Evolutionary conservation across 129 eudicot species (phyloP).

Genomic region (Flaveria robusta): DNA sequence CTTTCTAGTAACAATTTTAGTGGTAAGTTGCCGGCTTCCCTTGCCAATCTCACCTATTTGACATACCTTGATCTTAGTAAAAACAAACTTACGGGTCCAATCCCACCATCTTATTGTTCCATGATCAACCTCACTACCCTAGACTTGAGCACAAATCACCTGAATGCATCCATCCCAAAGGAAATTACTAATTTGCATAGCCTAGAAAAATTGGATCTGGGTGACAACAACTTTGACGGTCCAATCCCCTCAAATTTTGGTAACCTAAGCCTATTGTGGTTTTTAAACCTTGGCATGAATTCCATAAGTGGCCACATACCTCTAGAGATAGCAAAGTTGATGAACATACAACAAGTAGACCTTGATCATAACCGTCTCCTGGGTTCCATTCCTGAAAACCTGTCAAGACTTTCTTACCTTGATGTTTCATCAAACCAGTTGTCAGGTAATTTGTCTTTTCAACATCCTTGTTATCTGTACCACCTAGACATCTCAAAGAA

Average conservation of each 20-base stretch:
- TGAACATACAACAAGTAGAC: not conserved
- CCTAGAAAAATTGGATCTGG: conserved; percentile 3
- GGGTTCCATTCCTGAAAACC: not conserved
- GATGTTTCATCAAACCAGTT: conserved; percentile 28
- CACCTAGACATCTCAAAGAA: conserved; percentile 25
- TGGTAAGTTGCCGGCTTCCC: not conserved
- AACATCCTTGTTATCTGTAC: not conserved
- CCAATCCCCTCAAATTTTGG: conserved; percentile 12
- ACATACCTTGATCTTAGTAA: not conserved
- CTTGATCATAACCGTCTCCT: conserved; percentile 15
- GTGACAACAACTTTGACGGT: conserved; percentile 16
- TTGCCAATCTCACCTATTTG: conserved; percentile 8
- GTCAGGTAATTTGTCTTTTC: conserved; percentile 6
- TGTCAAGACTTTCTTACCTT: not conserved
- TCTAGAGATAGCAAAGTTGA: not conserved
- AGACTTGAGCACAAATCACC: conserved; percentile 9
- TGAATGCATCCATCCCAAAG: conserved; percentile 17
- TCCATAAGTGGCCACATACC: conserved; percentile 27
- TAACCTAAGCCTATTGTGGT: not conserved
- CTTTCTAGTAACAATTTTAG: too few relatives aligned
- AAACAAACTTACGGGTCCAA: conserved; percentile 11
- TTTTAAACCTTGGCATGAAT: conserved; percentile 23
- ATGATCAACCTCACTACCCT: not conserved
- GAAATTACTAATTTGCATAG: not conserved
- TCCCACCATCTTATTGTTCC: conserved; percentile 23